phyloP scores from a whole-genome alignment of 805 yeast genomes.

The Yarrowia sp. region DNA sequence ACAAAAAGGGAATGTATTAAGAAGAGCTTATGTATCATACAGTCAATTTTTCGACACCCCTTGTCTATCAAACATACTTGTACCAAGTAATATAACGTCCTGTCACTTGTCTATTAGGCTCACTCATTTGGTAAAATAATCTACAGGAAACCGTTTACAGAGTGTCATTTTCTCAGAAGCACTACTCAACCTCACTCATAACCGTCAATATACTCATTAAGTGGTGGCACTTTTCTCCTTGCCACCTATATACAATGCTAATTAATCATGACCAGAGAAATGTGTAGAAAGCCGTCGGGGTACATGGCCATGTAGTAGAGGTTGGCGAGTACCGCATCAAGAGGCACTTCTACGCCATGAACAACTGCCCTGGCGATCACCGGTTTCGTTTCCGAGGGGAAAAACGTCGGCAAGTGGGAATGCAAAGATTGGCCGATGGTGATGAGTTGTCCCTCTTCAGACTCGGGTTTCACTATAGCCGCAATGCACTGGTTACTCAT shows the following conservation, averaged over 20 bases:
- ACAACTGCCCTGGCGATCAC: constrained; percentile 55
- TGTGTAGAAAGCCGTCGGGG: constrained; percentile 72
- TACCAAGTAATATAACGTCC: too few relatives aligned
- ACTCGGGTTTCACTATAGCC: constrained; percentile 46
- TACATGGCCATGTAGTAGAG: constrained; percentile 57
- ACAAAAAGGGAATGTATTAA: too few relatives aligned
- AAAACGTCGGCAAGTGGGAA: constrained; percentile 55
- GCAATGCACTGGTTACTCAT: constrained; percentile 51
- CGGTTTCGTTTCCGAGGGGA: constrained; percentile 53
- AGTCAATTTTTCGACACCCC: too few relatives aligned
- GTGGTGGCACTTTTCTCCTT: too few relatives aligned
- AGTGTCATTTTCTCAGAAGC: too few relatives aligned
- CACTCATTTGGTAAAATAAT: too few relatives aligned
- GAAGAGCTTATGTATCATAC: too few relatives aligned
- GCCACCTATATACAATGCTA: constrained; percentile 19
- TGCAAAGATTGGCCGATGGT: constrained; percentile 56
- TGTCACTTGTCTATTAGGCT: too few relatives aligned
- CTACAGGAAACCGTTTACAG: too few relatives aligned
- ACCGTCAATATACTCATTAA: too few relatives aligned
- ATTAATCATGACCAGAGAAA: constrained; percentile 54
- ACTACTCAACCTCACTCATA: too few relatives aligned
- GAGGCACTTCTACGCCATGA: constrained; percentile 64
- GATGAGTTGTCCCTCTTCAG: constrained; percentile 41
- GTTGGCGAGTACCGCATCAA: constrained; percentile 55
- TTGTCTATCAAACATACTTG: too few relatives aligned